Evolutionary conservation across 306 rosid genomes (phyloP), one percentile per base, ranked within the genome.

Genomic region (Nissolia schottii): DNA sequence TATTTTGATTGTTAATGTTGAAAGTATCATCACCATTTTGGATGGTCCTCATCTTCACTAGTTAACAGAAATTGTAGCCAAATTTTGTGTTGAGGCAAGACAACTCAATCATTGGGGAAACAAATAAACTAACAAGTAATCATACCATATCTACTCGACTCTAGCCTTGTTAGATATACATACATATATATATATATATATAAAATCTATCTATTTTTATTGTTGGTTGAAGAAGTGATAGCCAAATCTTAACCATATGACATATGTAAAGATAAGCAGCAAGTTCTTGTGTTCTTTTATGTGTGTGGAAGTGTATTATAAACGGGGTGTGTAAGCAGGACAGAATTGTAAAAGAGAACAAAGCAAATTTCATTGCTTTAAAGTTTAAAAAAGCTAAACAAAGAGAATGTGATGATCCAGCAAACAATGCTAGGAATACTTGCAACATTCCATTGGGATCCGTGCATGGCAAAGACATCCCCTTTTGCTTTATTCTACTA

Each of bases 381-480:
- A n/a, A n/a, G n/a, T n/a, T n/a, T n/a, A n/a, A n/a, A n/a, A n/a
- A 87, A 84, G 80, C 85, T 64, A 69, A 86, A 81, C 87, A 84
- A 79, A 87, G 71, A 70, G 91, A 87, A 87, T 90, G 87, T 80
- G 80, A 62, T 80, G 80, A 62, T 74, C 66, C 85, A 84, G 86
- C 79, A 76, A 61, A 83, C 76, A 45, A 70, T 68, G 83, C 67
- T 80, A 79, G 84, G 82, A 58, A 77, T 71, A 79, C 77, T 78
- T 75, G 84, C 82, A 71, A 64, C 83, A 79, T 79, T 82, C 84
- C 75, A 80, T 84, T 67, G 85, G 96, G 89, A 90, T 90, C 89
- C 74, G 91, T 87, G 89, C 56, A 25, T 73, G 87, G 80, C 86
- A 90, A 84, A 89, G 88, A 81, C 89, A 79, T 82, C 51, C 61